Conservation (phyloP, 177 flowering plant species). For the Vitis hybrid region DNA sequence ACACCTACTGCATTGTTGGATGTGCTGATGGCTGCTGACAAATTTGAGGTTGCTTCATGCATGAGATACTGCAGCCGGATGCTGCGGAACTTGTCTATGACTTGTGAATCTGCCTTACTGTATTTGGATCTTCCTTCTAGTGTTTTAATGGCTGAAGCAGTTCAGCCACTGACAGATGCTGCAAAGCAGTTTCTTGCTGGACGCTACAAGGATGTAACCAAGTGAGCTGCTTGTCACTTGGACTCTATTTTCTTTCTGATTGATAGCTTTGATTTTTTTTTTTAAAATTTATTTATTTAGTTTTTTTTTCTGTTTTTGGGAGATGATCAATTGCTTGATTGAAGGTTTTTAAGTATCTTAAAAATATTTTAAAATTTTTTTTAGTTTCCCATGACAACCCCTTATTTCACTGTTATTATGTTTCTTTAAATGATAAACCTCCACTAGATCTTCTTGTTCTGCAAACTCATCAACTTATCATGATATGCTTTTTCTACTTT, state of each 20-base stretch:
- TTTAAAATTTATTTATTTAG: too few species aligned
- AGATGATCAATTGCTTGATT: too few species aligned
- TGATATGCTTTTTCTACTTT: too few species aligned
- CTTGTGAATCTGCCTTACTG: slow-evolving; percentile 30
- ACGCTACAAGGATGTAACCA: slow-evolving; percentile 29
- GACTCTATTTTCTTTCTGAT: neutral
- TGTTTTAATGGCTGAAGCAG: slow-evolving; percentile 33
- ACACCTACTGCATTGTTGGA: slow-evolving; percentile 31
- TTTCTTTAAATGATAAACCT: too few species aligned
- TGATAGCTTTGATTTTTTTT: neutral
- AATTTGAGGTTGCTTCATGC: slow-evolving; percentile 45
- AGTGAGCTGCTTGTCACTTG: slow-evolving; percentile 10
- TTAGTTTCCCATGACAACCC: neutral
- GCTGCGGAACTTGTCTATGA: slow-evolving; percentile 29
- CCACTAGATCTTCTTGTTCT: too few species aligned
- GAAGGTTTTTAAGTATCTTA: too few species aligned
- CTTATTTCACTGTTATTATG: too few species aligned
- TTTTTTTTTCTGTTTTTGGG: too few species aligned
- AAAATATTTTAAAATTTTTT: too few species aligned
- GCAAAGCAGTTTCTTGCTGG: slow-evolving; percentile 34
- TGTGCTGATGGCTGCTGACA: slow-evolving; percentile 43
- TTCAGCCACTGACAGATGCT: slow-evolving; percentile 34
- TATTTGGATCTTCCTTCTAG: slow-evolving; percentile 36
- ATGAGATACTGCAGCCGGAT: slow-evolving; percentile 38
- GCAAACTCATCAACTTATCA: too few species aligned